These are phyloP conservation scores for Leccinum pachyderme DNA, from an alignment of 1,284 basidiomycete species.

Conservation along the genomic window DNA sequence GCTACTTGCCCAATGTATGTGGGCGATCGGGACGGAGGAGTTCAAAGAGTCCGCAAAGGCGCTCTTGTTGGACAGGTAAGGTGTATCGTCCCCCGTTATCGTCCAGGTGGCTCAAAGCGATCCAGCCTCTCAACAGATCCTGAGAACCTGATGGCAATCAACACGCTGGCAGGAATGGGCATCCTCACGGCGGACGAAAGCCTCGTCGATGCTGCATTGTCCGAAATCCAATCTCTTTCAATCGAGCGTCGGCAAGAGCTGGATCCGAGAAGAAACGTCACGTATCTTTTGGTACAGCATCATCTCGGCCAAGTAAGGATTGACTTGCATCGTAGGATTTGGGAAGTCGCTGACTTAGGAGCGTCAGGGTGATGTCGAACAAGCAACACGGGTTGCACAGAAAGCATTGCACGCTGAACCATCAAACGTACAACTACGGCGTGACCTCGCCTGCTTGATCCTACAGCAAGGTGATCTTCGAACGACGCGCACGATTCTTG, in stretches of 20 bases:
- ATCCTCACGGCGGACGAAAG: constrained; percentile 76
- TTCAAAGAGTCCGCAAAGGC: constrained; percentile 75
- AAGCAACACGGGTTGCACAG: constrained; percentile 55
- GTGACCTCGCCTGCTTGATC: constrained; percentile 51
- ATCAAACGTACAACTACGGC: constrained; percentile 44
- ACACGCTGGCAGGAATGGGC: constrained; percentile 83
- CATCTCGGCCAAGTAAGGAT: constrained; percentile 59
- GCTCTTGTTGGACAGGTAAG: constrained; percentile 82
- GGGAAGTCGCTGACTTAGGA: constrained; percentile 2
- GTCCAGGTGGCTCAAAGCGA: constrained; percentile 14
- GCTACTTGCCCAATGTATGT: constrained; percentile 76
- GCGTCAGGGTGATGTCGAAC: constrained; percentile 45
- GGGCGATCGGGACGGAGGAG: constrained; percentile 76
- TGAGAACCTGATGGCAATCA: constrained; percentile 77
- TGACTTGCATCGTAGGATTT: neutral
- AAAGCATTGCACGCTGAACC: constrained; percentile 59
- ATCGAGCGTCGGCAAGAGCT: constrained; percentile 58
- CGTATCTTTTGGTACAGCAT: constrained; percentile 66
- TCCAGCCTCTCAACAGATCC: constrained; percentile 64
- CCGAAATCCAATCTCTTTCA: constrained; percentile 73
- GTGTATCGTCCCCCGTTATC: constrained; percentile 5
- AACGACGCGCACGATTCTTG: constrained; percentile 41
- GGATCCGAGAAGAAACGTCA: constrained; percentile 66
- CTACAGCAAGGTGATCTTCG: constrained; percentile 47
- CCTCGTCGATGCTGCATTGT: constrained; percentile 79